A percentile compares a stretch with the other conserved stretches of the same genome.
These are phyloP conservation scores for Aphanomyces invadans DNA, from an alignment of 352 stramenopile genomes.

Conservation along the genomic window DNA sequence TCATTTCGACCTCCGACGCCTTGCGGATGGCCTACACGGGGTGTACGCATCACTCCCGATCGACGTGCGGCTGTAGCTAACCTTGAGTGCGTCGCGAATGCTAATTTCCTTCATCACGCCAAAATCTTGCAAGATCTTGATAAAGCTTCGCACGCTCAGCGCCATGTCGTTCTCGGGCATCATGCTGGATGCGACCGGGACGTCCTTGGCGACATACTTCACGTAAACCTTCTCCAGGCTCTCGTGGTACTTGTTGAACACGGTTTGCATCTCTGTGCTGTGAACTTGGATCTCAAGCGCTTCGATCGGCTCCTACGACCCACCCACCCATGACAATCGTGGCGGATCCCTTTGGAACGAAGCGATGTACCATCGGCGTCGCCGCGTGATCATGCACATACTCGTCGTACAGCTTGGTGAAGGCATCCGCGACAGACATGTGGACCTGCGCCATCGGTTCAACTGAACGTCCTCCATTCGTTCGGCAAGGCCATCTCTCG, in stretches of 20 bases:
- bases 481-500: background rate
- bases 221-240: slow-evolving; percentile 7
- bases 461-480: background rate
- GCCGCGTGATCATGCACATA: slow-evolving; percentile 20
- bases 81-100: background rate
- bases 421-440: slow-evolving; percentile 21
- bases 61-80: too few species aligned
- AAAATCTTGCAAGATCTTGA: slow-evolving; percentile 3
- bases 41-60: too few species aligned
- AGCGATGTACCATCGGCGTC: slow-evolving; percentile 1
- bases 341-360: background rate
- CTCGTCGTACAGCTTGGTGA: slow-evolving; percentile 18
- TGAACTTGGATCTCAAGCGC: slow-evolving; percentile 21
- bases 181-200: background rate
- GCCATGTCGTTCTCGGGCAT: slow-evolving; percentile 20
- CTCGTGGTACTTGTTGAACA: slow-evolving; percentile 16
- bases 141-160: slow-evolving; percentile 10
- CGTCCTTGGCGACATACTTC: slow-evolving; percentile 8
- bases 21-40: background rate
- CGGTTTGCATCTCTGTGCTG: background rate
- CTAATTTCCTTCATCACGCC: background rate
- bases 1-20: background rate
- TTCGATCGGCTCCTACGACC: slow-evolving; percentile 5
- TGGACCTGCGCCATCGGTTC: slow-evolving; percentile 13
- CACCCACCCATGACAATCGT: background rate